A percentile compares a stretch with the other conserved stretches of the same genome.
Evolutionary conservation across 2,329 filamentous ascomycete species (phyloP).

Genomic region (Colletotrichum tabaci): DNA sequence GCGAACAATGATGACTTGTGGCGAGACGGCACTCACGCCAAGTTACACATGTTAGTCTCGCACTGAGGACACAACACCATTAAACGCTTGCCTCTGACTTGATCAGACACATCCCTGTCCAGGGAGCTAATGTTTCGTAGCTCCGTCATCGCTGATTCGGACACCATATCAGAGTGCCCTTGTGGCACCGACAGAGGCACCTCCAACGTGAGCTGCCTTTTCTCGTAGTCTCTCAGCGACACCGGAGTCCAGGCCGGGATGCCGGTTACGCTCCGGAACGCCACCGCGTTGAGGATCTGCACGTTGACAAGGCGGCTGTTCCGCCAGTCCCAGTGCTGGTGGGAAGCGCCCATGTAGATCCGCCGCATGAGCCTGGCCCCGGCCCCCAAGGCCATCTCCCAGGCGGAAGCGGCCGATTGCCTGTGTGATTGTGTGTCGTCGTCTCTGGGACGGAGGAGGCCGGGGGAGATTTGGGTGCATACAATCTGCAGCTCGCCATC

Average conservation of each 20-base stretch:
- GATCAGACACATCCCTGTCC: neutral
- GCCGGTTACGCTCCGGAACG: neutral
- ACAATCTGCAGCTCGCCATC: too few species aligned
- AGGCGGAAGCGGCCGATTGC: too few species aligned
- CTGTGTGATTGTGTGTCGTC: too few species aligned
- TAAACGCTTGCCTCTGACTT: neutral
- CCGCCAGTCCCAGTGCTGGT: slow-evolving; percentile 11
- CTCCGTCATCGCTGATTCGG: too few species aligned
- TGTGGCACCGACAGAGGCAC: neutral
- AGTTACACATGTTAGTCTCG: slow-evolving; percentile 1
- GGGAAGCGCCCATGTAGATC: neutral
- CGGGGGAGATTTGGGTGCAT: too few species aligned
- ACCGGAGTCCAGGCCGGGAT: neutral
- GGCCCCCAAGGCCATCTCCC: neutral
- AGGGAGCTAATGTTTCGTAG: neutral
- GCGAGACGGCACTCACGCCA: slow-evolving; percentile 2
- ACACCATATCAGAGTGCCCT: too few species aligned
- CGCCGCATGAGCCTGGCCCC: neutral
- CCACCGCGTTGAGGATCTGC: slow-evolving; percentile 21
- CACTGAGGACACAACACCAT: neutral
- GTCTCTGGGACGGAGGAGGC: too few species aligned
- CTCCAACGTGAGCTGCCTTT: neutral
- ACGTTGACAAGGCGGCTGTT: slow-evolving; percentile 13
- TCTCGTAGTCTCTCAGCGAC: neutral
- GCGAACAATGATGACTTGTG: neutral